These are phyloP conservation scores for Eragrostis curvula DNA, from an alignment of 176 grass and related monocot species.

Conservation along the genomic window DNA sequence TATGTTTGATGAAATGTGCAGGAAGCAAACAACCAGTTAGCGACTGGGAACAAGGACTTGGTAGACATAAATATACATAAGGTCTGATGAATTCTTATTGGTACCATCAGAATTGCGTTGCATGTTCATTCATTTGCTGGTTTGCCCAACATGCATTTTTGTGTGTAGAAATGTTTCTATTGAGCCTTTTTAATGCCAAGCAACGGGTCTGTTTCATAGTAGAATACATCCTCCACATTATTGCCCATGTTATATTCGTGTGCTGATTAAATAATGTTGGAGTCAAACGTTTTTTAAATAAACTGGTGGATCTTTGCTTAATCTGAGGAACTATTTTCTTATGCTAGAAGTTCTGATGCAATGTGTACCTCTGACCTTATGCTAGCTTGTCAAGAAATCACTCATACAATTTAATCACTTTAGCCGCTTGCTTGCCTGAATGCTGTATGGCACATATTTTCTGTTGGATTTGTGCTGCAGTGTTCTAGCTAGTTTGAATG, in stretches of 20 bases:
- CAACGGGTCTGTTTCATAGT: too few relatives aligned
- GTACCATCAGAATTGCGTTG: constrained; percentile 6
- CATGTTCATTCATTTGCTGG: background rate
- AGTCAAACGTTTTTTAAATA: too few relatives aligned
- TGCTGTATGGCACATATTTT: constrained; percentile 6
- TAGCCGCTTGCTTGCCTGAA: background rate
- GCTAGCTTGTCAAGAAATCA: background rate
- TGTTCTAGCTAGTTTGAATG: background rate
- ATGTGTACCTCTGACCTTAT: constrained; percentile 1
- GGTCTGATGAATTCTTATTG: constrained; percentile 39
- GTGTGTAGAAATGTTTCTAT: too few relatives aligned
- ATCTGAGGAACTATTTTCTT: too few relatives aligned
- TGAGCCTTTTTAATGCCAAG: too few relatives aligned
- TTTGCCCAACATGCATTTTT: background rate
- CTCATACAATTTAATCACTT: background rate
- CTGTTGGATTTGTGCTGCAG: background rate
- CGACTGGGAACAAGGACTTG: background rate
- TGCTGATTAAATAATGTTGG: too few relatives aligned
- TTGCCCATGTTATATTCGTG: too few relatives aligned
- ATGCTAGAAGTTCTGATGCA: background rate
- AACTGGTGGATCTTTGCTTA: too few relatives aligned
- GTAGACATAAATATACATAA: background rate
- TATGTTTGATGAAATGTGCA: constrained; percentile 46
- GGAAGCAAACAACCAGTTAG: constrained; percentile 25
- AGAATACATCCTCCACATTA: background rate